Evolutionary conservation across 2,329 filamentous ascomycete species (phyloP).

Genomic region (Microdochium trichocladiopsis): DNA sequence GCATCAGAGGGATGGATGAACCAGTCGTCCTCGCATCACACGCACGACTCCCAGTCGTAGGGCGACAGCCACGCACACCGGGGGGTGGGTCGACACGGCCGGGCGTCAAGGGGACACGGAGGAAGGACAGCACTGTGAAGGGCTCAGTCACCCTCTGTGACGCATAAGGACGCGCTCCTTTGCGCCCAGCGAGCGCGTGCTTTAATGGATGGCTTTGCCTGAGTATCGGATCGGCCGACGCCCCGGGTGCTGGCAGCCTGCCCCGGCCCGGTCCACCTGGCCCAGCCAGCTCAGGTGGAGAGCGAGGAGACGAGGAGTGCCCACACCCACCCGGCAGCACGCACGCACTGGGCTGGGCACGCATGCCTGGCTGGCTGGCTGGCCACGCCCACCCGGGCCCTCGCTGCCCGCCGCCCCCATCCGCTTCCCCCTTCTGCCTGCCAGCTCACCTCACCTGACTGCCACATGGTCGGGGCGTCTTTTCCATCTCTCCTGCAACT

Average conservation of each 20-base stretch:
- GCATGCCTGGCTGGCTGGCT: background rate
- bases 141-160: too few species aligned
- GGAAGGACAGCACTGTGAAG: too few species aligned
- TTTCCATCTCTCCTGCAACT: constrained; percentile 1
- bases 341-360: too few species aligned
- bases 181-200: too few species aligned
- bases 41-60: background rate
- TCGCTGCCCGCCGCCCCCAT: background rate
- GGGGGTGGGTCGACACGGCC: background rate
- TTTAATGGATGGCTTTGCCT: too few species aligned
- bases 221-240: background rate
- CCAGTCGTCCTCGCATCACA: background rate
- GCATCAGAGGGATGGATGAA: background rate
- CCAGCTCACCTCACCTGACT: background rate
- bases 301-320: background rate
- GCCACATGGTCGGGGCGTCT: background rate
- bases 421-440: background rate
- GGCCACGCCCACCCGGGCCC: background rate
- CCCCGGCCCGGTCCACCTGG: background rate
- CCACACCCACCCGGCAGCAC: background rate
- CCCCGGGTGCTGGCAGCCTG: background rate
- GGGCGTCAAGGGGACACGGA: background rate
- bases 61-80: background rate
- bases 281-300: background rate
- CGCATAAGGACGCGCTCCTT: too few species aligned